Base-by-base conservation (phyloP, 805 yeast species). In the Hanseniaspora mollemarum region DNA sequence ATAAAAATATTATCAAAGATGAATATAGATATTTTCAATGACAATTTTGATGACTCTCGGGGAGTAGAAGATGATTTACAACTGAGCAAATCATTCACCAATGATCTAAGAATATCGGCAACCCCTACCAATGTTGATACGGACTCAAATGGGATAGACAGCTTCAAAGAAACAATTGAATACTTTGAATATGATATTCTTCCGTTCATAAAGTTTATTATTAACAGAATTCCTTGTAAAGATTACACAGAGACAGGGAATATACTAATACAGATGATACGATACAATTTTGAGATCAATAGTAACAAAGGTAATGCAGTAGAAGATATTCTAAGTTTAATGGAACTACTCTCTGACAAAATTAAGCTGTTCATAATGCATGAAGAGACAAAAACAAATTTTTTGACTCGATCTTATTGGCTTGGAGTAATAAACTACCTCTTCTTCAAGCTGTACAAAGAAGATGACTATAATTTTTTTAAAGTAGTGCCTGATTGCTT, bases 401-500 rank as follows among this genome's bases (percentile, higher is more conserved):
- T 39, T 15, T 9, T 39, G 15, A 39, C 31, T 4, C 36, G 81
- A 54, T 81, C 94, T 46, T 90, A 87, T 62, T 92, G 97, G 97
- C 74, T 92, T 33, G 80, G 95, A 4, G 81, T 83, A 24, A 62
- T 83, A 41, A 83, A 84, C 53, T 80, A 84, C 56, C 67, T 90
- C 46, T 80, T 82, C 59, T 90, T 83, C 63, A 90, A 86, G 64
- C 61, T 90, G 31, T 69, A 77, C 39, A 78, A 83, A 54, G 92
- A 83, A 59, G 81, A 77, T 13, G 64, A 67, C 0, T 18, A 38
- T 16, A 24, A 28, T 28, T 72, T 81, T 49, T 79, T 77, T 62
- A 59, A 63, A 21, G 67, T 67, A 43, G 75, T 78, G 54, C 87
- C 88, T 2, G 61, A 66, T 15, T 66, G 80, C 28, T 61, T 83